Percentiles rank a stretch among this genome's conserved stretches.
Evolutionary conservation across 2,329 filamentous ascomycete genomes (phyloP).

Genomic region (Anisogramma anomala): DNA sequence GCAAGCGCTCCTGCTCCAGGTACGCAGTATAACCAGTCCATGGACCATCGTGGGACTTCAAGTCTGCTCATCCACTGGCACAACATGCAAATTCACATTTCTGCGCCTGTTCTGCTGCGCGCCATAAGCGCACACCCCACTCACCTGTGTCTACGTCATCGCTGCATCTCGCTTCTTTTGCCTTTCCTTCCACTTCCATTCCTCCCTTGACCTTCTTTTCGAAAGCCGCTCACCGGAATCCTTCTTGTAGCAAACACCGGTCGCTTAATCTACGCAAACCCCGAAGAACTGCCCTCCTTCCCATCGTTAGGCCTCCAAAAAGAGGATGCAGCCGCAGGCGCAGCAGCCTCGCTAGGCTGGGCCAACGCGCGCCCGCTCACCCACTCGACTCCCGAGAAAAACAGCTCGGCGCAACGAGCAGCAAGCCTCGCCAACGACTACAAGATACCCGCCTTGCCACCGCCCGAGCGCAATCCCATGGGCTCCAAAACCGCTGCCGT

Average conservation of each 20-base stretch:
- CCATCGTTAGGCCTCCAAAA: slow-evolving; percentile 52
- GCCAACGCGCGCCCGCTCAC: slow-evolving; percentile 40
- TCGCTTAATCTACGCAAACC: slow-evolving; percentile 57
- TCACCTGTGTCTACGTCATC: too few relatives aligned
- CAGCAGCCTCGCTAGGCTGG: slow-evolving; percentile 65
- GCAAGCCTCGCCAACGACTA: slow-evolving; percentile 23
- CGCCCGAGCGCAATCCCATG: slow-evolving; percentile 43
- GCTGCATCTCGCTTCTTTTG: too few relatives aligned
- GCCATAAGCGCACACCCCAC: too few relatives aligned
- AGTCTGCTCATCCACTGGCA: not conserved
- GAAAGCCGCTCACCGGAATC: not conserved
- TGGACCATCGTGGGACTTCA: not conserved
- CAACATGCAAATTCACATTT: too few relatives aligned
- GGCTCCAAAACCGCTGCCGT: slow-evolving; percentile 32
- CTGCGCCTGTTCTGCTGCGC: too few relatives aligned
- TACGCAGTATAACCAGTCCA: slow-evolving; percentile 6
- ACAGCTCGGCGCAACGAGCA: slow-evolving; percentile 37
- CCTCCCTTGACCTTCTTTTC: too few relatives aligned
- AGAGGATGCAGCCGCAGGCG: slow-evolving; percentile 53
- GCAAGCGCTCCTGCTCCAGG: slow-evolving; percentile 7
- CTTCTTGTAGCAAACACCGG: slow-evolving; percentile 23
- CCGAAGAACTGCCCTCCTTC: slow-evolving; percentile 62
- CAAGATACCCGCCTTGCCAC: slow-evolving; percentile 33
- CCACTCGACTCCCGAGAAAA: slow-evolving; percentile 53
- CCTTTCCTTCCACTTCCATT: too few relatives aligned